Conservation (phyloP, 2,329 filamentous ascomycete species). For the Sarocladium strictum region DNA sequence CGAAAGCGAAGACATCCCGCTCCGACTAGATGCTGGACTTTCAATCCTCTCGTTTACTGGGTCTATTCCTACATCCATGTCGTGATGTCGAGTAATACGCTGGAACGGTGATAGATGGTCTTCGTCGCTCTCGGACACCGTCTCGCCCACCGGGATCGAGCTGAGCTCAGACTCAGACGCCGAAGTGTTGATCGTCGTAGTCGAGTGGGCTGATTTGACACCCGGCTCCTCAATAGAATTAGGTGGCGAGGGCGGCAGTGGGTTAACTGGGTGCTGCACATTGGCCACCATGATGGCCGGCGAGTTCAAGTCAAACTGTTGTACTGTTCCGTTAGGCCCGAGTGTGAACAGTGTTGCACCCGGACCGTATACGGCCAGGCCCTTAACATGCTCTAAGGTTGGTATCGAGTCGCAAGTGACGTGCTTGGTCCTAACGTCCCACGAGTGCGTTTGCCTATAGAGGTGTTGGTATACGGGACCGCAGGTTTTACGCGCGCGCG, state of each 20-base stretch:
- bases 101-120: conserved; percentile 71
- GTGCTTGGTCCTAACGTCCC: conserved; percentile 98
- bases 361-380: conserved; percentile 81
- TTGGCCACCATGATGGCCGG: conserved; percentile 75
- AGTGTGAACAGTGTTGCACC: conserved; percentile 90
- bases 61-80: conserved; percentile 50
- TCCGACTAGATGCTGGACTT: conserved; percentile 61
- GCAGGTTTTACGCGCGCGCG: conserved; percentile 40
- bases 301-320: conserved; percentile 92
- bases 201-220: conserved; percentile 41
- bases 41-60: conserved; percentile 48
- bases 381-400: conserved; percentile 73
- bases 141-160: conserved; percentile 54
- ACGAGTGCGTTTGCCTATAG: conserved; percentile 77
- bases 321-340: conserved; percentile 79
- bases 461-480: conserved; percentile 25
- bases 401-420: conserved; percentile 86
- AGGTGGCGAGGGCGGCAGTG: conserved; percentile 74
- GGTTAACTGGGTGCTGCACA: conserved; percentile 76
- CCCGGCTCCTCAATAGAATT: conserved; percentile 70
- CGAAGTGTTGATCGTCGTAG: conserved; percentile 37
- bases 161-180: conserved; percentile 47
- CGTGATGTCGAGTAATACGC: conserved; percentile 53
- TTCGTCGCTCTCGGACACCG: conserved; percentile 69
- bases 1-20: conserved; percentile 54